Base-by-base conservation (phyloP, 768 basidiomycete species). In the Boletus rubroflammeus region DNA sequence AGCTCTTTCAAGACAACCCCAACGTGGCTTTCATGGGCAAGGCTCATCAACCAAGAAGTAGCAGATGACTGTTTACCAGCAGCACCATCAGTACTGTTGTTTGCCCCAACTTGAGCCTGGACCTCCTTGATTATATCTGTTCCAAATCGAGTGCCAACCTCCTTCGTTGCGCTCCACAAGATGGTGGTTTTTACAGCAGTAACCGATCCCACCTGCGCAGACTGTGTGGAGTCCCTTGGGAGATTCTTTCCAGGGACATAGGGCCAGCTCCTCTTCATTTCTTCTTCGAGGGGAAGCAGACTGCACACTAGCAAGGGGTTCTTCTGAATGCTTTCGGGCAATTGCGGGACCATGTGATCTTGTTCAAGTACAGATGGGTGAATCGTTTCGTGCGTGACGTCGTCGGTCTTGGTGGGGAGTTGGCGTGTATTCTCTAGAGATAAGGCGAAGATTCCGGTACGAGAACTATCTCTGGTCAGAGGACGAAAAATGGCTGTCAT, bases 291-390 rank as follows among this genome's bases (percentile, higher is more conserved):
- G 4, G 78, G 77, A 21, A 75, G 64, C 1, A 87, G 72, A 6
- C 62, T 6, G 41, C 60, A 66, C 15, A 88, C 57, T 3, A 86
- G 58, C 6, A 68, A 64, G 2, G 80, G 80, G 53, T 81, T 65
- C n/a, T 70, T 64, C 39, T 67, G 60, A 21, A 86, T 47, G 14
- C 63, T 67, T 15, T 66, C 58, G 15, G 55, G 60, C 29, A 85
- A 58, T 17, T 68, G 60, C 5, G 74, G 67, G 46, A 66, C 60
- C 7, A 76, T 56, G 15, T 62, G 54, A 5, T 56, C 60, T 58
- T 83, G 85, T 34, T 76, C 66, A 35, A 81, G 61, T 2, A 82
- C 83, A 14, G 86, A 87, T 5, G 79, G 70, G 57, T 88, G 86
- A 35, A 87, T 78, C 0, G 66, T 75, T 69, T 89, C 86, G 45